Evolutionary conservation across 257 asterid genomes (phyloP).

Genomic region (Ophiorrhiza pumila): DNA sequence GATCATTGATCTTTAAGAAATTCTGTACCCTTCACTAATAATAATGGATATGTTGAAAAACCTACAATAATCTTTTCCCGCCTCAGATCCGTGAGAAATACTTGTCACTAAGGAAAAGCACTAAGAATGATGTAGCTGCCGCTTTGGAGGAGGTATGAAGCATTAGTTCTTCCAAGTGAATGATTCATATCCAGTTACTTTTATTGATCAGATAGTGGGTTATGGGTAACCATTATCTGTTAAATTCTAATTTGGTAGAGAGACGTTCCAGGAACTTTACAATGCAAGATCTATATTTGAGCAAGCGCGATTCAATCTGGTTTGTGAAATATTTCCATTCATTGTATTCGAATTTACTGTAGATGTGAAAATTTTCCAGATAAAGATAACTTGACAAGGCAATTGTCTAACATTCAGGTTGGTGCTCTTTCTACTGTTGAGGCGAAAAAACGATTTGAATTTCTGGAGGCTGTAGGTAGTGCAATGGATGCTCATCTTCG

Average conservation of each 20-base stretch:
- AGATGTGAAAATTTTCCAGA: constrained; percentile 3
- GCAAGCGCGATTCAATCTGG: constrained; percentile 94
- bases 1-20: neutral
- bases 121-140: constrained; percentile 74
- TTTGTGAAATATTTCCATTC: constrained; percentile 30
- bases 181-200: constrained; percentile 22
- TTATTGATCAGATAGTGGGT: constrained; percentile 46
- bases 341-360: constrained; percentile 9
- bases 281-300: constrained; percentile 81
- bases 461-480: constrained; percentile 82
- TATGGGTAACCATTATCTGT: constrained; percentile 59
- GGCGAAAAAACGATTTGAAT: constrained; percentile 85
- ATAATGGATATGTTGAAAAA: neutral
- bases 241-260: constrained; percentile 88
- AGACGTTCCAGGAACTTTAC: constrained; percentile 98
- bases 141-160: constrained; percentile 82
- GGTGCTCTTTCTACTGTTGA: constrained; percentile 84
- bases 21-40: neutral
- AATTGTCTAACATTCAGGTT: constrained; percentile 39
- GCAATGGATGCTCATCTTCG: constrained; percentile 88
- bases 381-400: neutral
- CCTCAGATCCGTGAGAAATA: constrained; percentile 90
- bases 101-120: constrained; percentile 78
- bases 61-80: constrained; percentile 6
- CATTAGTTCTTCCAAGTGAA: constrained; percentile 20